A percentile compares a stretch with the other conserved stretches of the same genome.
Evolutionary conservation across 768 basidiomycete species (phyloP).

Genomic region (Tricholoma terreum): DNA sequence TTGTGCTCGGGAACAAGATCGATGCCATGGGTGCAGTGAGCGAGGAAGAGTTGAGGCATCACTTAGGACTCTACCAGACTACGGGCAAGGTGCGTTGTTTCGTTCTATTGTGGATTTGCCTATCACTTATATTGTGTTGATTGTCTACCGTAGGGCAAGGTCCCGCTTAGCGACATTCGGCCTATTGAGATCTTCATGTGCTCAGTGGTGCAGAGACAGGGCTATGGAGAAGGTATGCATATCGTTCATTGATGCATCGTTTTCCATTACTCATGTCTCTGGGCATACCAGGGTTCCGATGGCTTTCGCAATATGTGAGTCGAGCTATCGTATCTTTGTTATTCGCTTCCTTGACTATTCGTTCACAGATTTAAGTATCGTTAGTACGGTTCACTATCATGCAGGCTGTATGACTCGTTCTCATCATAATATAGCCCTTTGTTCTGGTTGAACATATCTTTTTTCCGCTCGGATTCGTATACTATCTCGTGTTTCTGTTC

Average conservation of each 20-base stretch:
- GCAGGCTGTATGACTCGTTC: slow-evolving; percentile 5
- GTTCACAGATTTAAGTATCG: slow-evolving; percentile 35
- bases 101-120: not conserved
- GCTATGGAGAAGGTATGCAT: slow-evolving; percentile 87
- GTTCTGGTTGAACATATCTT: not conserved
- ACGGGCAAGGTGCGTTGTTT: slow-evolving; percentile 82
- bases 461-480: not conserved
- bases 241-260: not conserved
- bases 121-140: slow-evolving; percentile 5
- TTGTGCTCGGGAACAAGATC: slow-evolving; percentile 99
- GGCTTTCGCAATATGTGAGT: slow-evolving; percentile 95
- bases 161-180: slow-evolving; percentile 92
- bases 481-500: not conserved
- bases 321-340: not conserved
- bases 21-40: slow-evolving; percentile 97
- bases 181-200: slow-evolving; percentile 99
- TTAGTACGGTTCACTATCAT: slow-evolving; percentile 1
- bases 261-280: slow-evolving; percentile 2
- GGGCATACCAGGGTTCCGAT: slow-evolving; percentile 73
- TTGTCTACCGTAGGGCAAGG: slow-evolving; percentile 71
- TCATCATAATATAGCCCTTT: not conserved
- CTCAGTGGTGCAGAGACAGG: slow-evolving; percentile 98
- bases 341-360: not conserved
- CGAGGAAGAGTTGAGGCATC: slow-evolving; percentile 95
- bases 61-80: slow-evolving; percentile 96